These are phyloP conservation scores for Candida adriatica DNA, from an alignment of 805 yeast species.

Conservation along the genomic window DNA sequence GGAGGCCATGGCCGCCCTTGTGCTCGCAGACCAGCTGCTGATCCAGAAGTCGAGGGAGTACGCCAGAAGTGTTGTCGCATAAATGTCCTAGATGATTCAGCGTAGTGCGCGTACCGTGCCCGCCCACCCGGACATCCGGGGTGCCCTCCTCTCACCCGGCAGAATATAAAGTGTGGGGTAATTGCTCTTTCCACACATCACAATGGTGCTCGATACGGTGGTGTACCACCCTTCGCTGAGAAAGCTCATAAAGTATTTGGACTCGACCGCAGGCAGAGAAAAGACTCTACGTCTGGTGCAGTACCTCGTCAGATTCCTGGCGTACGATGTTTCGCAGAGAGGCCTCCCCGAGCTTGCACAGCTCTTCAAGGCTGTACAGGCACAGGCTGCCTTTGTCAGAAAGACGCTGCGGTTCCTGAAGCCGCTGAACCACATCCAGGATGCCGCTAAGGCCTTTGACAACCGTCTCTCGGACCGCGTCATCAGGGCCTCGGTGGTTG, in stretches of 20 bases:
- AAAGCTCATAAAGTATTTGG: constrained; percentile 56
- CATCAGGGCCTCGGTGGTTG: constrained; percentile 41
- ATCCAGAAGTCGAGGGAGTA: constrained; percentile 82
- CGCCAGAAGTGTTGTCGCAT: constrained; percentile 28
- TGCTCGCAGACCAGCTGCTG: constrained; percentile 76
- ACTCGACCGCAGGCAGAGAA: constrained; percentile 70
- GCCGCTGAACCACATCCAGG: constrained; percentile 65
- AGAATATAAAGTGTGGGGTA: too few species aligned
- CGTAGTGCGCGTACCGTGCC: too few species aligned
- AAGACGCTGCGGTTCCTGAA: constrained; percentile 81
- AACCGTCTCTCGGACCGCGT: constrained; percentile 63
- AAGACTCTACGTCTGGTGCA: constrained; percentile 74
- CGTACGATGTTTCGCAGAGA: constrained; percentile 50
- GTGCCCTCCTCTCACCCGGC: too few species aligned
- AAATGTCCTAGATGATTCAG: background rate
- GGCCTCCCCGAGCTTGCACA: constrained; percentile 46
- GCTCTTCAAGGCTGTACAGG: constrained; percentile 49
- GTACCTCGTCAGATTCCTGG: constrained; percentile 68
- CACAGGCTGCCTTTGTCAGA: constrained; percentile 61
- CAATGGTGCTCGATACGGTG: constrained; percentile 61
- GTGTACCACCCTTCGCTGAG: constrained; percentile 68
- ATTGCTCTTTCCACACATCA: too few species aligned
- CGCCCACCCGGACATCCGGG: too few species aligned
- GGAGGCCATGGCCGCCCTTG: constrained; percentile 97
- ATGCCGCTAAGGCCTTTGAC: constrained; percentile 60